phyloP scores from a whole-genome alignment of 2,329 filamentous ascomycete genomes.

The Cylindrodendrum hubeiense region DNA sequence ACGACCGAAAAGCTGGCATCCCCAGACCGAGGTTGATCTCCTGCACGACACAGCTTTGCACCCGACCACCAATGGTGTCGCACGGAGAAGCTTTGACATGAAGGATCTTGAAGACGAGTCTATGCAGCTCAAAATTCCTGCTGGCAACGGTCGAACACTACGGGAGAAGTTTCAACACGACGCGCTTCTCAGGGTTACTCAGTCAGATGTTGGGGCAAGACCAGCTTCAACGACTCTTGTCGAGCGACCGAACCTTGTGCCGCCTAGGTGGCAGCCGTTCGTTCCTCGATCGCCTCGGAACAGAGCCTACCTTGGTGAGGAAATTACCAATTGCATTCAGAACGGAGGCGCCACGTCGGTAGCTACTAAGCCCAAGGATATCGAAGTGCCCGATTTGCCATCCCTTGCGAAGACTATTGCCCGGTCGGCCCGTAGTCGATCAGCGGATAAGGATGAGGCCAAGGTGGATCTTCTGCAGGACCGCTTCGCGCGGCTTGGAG shows the following conservation, averaged over 20 bases:
- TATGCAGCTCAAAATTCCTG: conserved; percentile 31
- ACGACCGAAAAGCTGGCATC: conserved; percentile 49
- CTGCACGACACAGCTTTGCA: conserved; percentile 22
- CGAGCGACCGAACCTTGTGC: conserved; percentile 46
- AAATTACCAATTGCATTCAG: conserved; percentile 46
- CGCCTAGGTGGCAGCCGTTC: conserved; percentile 56
- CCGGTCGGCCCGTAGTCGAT: conserved; percentile 25
- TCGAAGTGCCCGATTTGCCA: conserved; percentile 45
- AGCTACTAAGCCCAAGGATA: conserved; percentile 39
- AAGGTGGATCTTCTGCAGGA: conserved; percentile 60
- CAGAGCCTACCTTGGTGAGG: conserved; percentile 52
- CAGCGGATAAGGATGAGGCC: conserved; percentile 45
- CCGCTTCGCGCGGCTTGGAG: conserved; percentile 60
- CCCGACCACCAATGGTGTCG: conserved; percentile 22
- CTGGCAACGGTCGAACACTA: conserved; percentile 42
- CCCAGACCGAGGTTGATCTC: conserved; percentile 34
- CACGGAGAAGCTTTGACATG: conserved; percentile 47
- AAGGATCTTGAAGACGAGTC: conserved; percentile 32
- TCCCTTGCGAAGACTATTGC: conserved; percentile 41
- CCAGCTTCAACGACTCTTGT: conserved; percentile 30
- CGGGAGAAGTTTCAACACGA: conserved; percentile 53
- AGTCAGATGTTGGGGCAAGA: conserved; percentile 32
- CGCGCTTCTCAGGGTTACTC: conserved; percentile 28
- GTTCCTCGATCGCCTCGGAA: conserved; percentile 57
- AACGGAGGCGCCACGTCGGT: conserved; percentile 42